Percentiles rank a stretch among this genome's conserved stretches.
Conservation (phyloP, 108 stramenopile species). For the Parietichytrium sp. region DNA sequence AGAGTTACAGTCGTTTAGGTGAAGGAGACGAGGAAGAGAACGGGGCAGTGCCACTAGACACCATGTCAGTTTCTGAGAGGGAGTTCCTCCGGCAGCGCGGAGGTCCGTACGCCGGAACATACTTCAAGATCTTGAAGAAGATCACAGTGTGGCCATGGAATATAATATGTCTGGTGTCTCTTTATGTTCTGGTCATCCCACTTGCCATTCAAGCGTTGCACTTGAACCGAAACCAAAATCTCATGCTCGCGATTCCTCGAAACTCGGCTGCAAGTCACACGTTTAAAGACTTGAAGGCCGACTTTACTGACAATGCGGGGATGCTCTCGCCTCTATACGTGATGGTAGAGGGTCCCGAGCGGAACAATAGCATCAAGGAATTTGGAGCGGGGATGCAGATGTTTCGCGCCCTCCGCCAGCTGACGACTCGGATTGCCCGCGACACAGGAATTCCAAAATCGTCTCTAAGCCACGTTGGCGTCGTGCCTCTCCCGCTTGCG, state of each 20-base stretch:
- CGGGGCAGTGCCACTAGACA: too few species aligned
- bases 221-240: slow-evolving; percentile 9
- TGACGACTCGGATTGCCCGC: neutral
- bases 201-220: slow-evolving; percentile 13
- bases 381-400: neutral
- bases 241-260: slow-evolving; percentile 2
- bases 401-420: neutral
- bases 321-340: neutral
- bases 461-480: neutral
- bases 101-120: slow-evolving; percentile 4
- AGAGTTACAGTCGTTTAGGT: too few species aligned
- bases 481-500: neutral
- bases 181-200: neutral
- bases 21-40: too few species aligned
- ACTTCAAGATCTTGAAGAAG: neutral
- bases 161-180: neutral
- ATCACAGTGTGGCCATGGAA: slow-evolving; percentile 14
- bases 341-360: neutral
- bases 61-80: too few species aligned
- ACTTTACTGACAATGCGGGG: neutral
- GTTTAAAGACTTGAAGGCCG: neutral
- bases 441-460: neutral
- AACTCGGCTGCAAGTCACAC: neutral
- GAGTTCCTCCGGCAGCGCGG: neutral
- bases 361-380: neutral